These are phyloP conservation scores for Cordyceps cicadae DNA, from an alignment of 2,329 filamentous ascomycete genomes.

Conservation along the genomic window DNA sequence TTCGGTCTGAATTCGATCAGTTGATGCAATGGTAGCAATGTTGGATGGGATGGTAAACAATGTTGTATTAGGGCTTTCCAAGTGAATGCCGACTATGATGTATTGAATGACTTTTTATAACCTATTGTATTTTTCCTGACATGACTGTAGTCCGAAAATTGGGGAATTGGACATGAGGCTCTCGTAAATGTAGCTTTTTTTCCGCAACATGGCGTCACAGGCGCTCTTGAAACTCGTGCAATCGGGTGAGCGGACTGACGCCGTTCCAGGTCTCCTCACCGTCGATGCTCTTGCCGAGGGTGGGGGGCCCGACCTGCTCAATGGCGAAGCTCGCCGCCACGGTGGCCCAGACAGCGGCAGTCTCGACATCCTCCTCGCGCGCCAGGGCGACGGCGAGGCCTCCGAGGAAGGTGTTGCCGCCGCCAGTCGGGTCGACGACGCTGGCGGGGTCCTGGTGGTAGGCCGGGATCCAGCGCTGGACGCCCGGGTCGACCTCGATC, in stretches of 20 bases:
- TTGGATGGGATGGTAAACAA: constrained; percentile 4
- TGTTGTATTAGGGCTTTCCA: constrained; percentile 9
- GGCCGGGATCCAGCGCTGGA: constrained; percentile 69
- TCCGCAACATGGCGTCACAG: constrained; percentile 19
- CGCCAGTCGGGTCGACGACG: constrained; percentile 89
- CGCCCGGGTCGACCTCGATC: constrained; percentile 54
- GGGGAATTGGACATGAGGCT: background rate
- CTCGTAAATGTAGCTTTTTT: background rate
- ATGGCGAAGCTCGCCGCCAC: constrained; percentile 88
- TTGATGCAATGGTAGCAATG: background rate
- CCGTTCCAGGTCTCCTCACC: constrained; percentile 56
- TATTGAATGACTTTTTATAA: constrained; percentile 5
- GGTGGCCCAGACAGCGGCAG: constrained; percentile 69
- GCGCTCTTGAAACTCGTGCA: constrained; percentile 41
- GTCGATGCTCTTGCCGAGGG: constrained; percentile 35
- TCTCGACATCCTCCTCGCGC: constrained; percentile 51
- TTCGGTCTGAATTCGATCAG: background rate
- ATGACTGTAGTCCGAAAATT: background rate
- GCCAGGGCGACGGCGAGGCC: constrained; percentile 51
- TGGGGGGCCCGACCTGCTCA: constrained; percentile 83
- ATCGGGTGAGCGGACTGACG: constrained; percentile 41
- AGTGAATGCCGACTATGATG: constrained; percentile 9
- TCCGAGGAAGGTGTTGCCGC: constrained; percentile 80
- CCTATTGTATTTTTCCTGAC: background rate
- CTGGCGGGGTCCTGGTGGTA: constrained; percentile 49